Conservation (phyloP, 169 alveolate genomes). For the Plasmodium berghei region DNA sequence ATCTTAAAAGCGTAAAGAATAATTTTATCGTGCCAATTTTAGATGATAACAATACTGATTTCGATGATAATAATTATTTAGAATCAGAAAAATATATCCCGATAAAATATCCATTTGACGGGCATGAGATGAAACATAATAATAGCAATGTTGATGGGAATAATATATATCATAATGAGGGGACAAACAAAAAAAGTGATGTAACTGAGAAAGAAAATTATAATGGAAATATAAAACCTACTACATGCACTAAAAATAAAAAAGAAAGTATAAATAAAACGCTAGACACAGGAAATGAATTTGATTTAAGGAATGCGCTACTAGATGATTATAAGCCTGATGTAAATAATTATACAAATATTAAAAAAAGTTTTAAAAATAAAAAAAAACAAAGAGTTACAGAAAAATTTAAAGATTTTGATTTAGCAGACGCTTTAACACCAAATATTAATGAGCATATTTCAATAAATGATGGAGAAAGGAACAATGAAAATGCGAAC, state of each 20-base stretch:
- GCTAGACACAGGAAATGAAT: conserved; percentile 6
- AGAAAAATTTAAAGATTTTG: conserved; percentile 19
- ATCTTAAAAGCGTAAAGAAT: neutral
- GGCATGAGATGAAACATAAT: neutral
- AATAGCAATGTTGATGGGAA: neutral
- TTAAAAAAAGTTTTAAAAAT: neutral
- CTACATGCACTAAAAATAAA: conserved; percentile 1
- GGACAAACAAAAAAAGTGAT: neutral
- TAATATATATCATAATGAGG: neutral
- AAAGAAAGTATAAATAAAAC: conserved; percentile 4
- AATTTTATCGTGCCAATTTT: neutral
- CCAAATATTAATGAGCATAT: neutral
- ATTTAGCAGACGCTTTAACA: conserved; percentile 20
- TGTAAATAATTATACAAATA: neutral
- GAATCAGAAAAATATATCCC: conserved; percentile 44
- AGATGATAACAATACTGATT: neutral
- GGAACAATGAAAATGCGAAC: neutral
- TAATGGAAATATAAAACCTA: neutral
- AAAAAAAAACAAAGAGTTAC: neutral
- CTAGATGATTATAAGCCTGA: conserved; percentile 25
- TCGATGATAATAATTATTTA: conserved; percentile 25
- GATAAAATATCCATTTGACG: conserved; percentile 34
- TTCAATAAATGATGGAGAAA: neutral
- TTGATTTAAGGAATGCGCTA: neutral
- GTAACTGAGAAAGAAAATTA: neutral